Base-by-base conservation (phyloP, 2,329 filamentous ascomycete genomes). In the Ciborinia camelliae region DNA sequence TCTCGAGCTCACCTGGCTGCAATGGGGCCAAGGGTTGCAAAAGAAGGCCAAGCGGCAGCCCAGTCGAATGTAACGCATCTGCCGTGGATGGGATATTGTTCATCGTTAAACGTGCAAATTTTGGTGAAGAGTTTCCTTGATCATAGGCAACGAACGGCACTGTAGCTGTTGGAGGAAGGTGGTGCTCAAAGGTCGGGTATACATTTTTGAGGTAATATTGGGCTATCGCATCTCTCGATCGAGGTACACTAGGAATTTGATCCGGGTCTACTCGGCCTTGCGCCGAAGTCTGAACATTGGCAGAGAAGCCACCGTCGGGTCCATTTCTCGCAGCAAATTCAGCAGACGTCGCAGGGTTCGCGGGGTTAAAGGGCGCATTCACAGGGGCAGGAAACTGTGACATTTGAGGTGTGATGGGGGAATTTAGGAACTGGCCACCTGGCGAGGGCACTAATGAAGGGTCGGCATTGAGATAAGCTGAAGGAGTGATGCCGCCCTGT, bases 101-200 rank as follows among this genome's bases (percentile, higher is more conserved):
- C 77, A 98, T 81, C 0, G 92, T 97, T 64, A 99, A 84, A 64
- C 95, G 88, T 57, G 92, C 90, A 75, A 91, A 95, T 77, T 97
- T 97, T 41, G 95, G 95, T 18, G 95, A 97, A 6, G 95, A 89
- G 76, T 97, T 99, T 72, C 95, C 95, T 77, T 99, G 95, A 73
- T 99, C 95, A 72, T 88, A 91, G n/a, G 93, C 91, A 45, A 97
- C 90, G 73, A 95, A 98, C 2, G 95, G 92, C 28, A 95, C 84
- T 6, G 90, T 86, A 18, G 93, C 91, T 2, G 95, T 92, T 54
- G 95, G 95, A 14, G 95, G 93, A 2, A 97, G 83, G 75, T 97
- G 92, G 66, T 90, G 90, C 78, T 98, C 94, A 80, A 98, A 96
- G 4, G 95, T 99, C 23, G 94, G 92, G 76, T 97, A 98, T 60